A percentile compares a stretch with the other conserved stretches of the same genome.
Conservation (phyloP, 371 early-diverging fungal genomes). For the Mortierella sp. region DNA sequence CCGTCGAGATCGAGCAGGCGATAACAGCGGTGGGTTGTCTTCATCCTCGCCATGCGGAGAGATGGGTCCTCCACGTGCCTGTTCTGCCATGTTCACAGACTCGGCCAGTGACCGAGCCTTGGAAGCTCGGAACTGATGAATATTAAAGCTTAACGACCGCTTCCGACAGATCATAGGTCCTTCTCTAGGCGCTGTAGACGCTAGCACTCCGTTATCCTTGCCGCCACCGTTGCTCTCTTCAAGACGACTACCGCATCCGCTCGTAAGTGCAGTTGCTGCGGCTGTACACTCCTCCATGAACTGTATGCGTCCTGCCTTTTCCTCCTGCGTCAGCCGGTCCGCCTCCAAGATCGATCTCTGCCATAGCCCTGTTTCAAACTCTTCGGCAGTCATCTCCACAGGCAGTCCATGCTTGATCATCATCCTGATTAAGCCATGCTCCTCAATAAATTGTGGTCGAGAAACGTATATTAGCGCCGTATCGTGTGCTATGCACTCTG, state of each 20-base stretch:
- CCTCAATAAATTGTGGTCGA: slow-evolving; percentile 85
- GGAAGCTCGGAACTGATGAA: neutral
- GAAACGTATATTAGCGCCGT: slow-evolving; percentile 84
- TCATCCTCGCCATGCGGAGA: slow-evolving; percentile 1
- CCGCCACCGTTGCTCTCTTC: neutral
- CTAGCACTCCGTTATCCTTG: neutral
- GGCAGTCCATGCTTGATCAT: slow-evolving; percentile 76
- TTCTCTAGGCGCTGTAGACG: neutral
- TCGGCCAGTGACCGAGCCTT: slow-evolving; percentile 1
- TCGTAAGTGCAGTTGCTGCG: neutral
- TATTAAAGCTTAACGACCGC: neutral
- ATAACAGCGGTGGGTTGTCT: neutral
- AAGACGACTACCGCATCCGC: neutral
- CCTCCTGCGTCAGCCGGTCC: slow-evolving; percentile 40
- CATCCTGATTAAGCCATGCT: slow-evolving; percentile 75
- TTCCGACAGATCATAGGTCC: neutral
- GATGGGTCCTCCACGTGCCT: slow-evolving; percentile 5
- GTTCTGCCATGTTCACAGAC: slow-evolving; percentile 8
- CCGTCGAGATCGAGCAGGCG: slow-evolving; percentile 1
- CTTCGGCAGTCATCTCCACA: slow-evolving; percentile 71
- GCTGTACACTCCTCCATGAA: slow-evolving; percentile 20
- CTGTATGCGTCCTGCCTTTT: slow-evolving; percentile 25
- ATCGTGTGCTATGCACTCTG: slow-evolving; percentile 81
- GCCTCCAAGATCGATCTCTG: slow-evolving; percentile 58
- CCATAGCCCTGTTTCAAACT: slow-evolving; percentile 77